Evolutionary conservation across 805 yeast genomes (phyloP), one percentile per base, ranked within the genome.

Genomic region (Cephaloascus albidus): DNA sequence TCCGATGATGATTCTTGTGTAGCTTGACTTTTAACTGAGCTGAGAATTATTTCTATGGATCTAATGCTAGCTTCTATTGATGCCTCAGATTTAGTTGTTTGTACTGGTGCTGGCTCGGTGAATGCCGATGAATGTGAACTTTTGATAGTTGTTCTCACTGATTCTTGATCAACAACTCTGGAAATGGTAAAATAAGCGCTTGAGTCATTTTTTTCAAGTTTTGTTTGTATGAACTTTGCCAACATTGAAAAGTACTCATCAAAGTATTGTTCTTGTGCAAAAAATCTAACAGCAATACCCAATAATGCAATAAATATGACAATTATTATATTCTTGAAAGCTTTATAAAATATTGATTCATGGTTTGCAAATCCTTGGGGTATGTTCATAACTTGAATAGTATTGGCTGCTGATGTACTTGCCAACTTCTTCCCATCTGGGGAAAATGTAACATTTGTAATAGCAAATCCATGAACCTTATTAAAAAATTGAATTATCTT

Each of bases 391-490:
- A 86, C 76, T 47, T 72, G 76, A 20, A 87, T 72, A 1, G 86
- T 70, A 44, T 82, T 80, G 3, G 93, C 85, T 1, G 89, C 94
- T 27, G 90, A 81, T 0, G 78, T 81, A 18, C 86, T 73, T 3
- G 86, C 90, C 37, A 86, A 59, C 40, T 68, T 69, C 38, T 72
- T 60, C 5, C 89, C 87, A 52, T 76, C 69, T 12, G 84, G 81
- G 3, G 87, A 79, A 43, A 86, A 79, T 2, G 76, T 63, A 8
- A 85, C 76, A 35, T 74, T 70, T 0, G 96, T 87, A 38, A 87
- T 78, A 19, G 94, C 87, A 55, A 85, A 85, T 6, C 71, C 64
- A 55, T 88, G 96, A 40, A 84, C 78, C 43, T 81, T 74, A 34
- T 71, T 70, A 40, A 77, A 62, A 4, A 67, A 60, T 41, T 71